A percentile compares a stretch with the other conserved stretches of the same genome.
phyloP scores from a whole-genome alignment of 805 yeast species.

The Hermanozyma aechmeae region DNA sequence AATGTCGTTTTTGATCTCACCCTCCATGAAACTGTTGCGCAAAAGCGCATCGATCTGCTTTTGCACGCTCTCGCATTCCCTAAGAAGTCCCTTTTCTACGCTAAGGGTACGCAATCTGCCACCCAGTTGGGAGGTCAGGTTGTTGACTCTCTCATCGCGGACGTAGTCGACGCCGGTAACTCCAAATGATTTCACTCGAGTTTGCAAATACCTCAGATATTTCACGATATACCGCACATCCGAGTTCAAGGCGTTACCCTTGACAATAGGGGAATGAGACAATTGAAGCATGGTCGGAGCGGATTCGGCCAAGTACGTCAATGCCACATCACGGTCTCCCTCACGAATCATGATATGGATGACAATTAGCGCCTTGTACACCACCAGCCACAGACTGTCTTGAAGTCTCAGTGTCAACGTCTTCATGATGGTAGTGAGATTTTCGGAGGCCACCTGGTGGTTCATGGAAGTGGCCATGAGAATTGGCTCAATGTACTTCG shows the following conservation, averaged over 20 bases:
- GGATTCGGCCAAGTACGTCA: conserved; percentile 45
- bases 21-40: conserved; percentile 65
- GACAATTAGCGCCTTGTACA: conserved; percentile 76
- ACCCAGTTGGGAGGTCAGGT: conserved; percentile 37
- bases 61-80: conserved; percentile 81
- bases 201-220: conserved; percentile 63
- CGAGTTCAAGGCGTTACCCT: conserved; percentile 25
- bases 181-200: conserved; percentile 63
- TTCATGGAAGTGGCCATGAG: conserved; percentile 56
- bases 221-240: conserved; percentile 52
- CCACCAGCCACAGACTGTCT: conserved; percentile 87
- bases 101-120: conserved; percentile 56
- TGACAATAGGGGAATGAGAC: conserved; percentile 27
- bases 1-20: conserved; percentile 78
- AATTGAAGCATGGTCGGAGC: conserved; percentile 41
- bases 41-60: conserved; percentile 69
- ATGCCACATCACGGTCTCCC: conserved; percentile 71
- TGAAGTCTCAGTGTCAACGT: conserved; percentile 53
- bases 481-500: conserved; percentile 92
- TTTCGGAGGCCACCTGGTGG: conserved; percentile 30
- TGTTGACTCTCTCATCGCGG: conserved; percentile 49
- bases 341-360: conserved; percentile 88
- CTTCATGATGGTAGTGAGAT: conserved; percentile 62
- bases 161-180: conserved; percentile 66
- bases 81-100: conserved; percentile 70